A percentile compares a stretch with the other conserved stretches of the same genome.
phyloP scores from a whole-genome alignment of 1,139 yeast species.

The Candida sp. region DNA sequence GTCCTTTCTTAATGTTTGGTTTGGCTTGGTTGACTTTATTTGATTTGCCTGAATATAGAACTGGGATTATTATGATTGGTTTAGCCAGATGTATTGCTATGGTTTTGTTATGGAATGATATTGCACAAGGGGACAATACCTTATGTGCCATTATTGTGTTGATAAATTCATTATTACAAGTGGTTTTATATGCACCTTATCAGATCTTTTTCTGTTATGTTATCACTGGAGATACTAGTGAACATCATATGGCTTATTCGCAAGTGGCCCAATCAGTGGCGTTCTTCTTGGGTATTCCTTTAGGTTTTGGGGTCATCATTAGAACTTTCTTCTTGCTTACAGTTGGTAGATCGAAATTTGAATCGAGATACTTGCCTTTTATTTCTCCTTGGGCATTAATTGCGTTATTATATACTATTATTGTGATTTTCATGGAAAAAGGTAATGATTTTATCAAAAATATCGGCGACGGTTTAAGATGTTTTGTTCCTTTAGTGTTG shows the following conservation, averaged over 20 bases:
- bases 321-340: slow-evolving; percentile 18
- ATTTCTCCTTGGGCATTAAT: slow-evolving; percentile 50
- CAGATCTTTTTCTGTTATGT: slow-evolving; percentile 40
- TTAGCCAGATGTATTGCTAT: slow-evolving; percentile 62
- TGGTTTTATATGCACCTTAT: slow-evolving; percentile 51
- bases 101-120: slow-evolving; percentile 61
- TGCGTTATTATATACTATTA: slow-evolving; percentile 51
- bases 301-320: slow-evolving; percentile 43
- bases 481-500: slow-evolving; percentile 47
- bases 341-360: slow-evolving; percentile 20
- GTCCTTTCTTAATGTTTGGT: slow-evolving; percentile 58
- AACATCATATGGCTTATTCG: not conserved
- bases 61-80: slow-evolving; percentile 58
- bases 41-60: slow-evolving; percentile 46
- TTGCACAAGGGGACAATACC: slow-evolving; percentile 51
- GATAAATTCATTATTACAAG: slow-evolving; percentile 50
- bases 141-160: slow-evolving; percentile 54
- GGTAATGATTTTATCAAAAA: slow-evolving; percentile 50
- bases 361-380: slow-evolving; percentile 27
- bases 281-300: slow-evolving; percentile 54
- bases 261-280: slow-evolving; percentile 51
- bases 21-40: slow-evolving; percentile 54
- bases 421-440: slow-evolving; percentile 50
- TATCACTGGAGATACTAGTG: slow-evolving; percentile 13
- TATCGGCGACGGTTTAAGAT: slow-evolving; percentile 49